Evolutionary conservation across 352 stramenopile species (phyloP).

Genomic region (Phytophthora pseudosyringae): DNA sequence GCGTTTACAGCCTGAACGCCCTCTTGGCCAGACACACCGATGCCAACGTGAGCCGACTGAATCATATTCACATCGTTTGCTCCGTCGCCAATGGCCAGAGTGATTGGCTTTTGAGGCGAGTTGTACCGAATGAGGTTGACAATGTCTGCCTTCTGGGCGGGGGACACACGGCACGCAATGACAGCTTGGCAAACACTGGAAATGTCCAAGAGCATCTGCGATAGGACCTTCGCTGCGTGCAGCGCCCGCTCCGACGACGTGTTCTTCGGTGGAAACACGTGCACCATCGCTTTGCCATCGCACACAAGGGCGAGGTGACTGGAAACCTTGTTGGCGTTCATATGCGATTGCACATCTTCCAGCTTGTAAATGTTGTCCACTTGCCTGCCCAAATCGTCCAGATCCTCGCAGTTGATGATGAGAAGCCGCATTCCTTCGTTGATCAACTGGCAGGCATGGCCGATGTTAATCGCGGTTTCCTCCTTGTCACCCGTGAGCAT

Average conservation of each 20-base stretch:
- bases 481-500: constrained; percentile 96
- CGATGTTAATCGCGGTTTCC: constrained; percentile 96
- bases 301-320: constrained; percentile 65
- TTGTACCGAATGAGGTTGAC: constrained; percentile 74
- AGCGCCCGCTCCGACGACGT: constrained; percentile 39
- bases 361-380: constrained; percentile 55
- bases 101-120: constrained; percentile 67
- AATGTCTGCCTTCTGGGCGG: constrained; percentile 83
- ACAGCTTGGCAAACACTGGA: constrained; percentile 67
- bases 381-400: constrained; percentile 51
- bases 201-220: constrained; percentile 63
- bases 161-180: constrained; percentile 85
- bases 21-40: constrained; percentile 94
- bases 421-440: constrained; percentile 68
- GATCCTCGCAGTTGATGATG: constrained; percentile 58
- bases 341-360: constrained; percentile 55
- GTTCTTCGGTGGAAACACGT: constrained; percentile 71
- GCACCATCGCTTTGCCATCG: constrained; percentile 76
- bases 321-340: constrained; percentile 50
- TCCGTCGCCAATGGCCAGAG: constrained; percentile 93
- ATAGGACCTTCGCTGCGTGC: constrained; percentile 49
- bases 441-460: constrained; percentile 71
- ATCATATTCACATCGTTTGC: constrained; percentile 97
- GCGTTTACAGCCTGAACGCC: constrained; percentile 92
- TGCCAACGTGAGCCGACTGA: constrained; percentile 92